Evolutionary conservation across 176 grass and related monocot genomes (phyloP), one percentile per base, ranked within the genome.

Genomic region (Juncus effusus): DNA sequence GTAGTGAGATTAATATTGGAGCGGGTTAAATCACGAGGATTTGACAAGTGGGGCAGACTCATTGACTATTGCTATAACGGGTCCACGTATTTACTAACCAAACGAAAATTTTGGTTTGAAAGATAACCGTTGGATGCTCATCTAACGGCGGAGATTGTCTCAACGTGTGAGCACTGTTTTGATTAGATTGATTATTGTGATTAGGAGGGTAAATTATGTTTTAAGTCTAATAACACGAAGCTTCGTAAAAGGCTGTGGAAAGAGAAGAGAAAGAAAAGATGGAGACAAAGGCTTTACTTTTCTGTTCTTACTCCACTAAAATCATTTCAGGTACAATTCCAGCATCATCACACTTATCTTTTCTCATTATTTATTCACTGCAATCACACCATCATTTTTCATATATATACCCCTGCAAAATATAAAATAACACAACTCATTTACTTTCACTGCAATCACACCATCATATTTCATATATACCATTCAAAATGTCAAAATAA

Each of bases 1-100:
- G 44, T 5, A 36, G 42, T 59, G 63, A 7, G 52, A 42, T 37
- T 14, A 62, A 63, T 63, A 51, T 13, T 2, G 63, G 74, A 49
- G 74, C 37, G 61, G 61, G 19, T 69, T 37, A 6, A 42, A 68
- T 77, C 63, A 77, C 52, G 75, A 50, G 63, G 38, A 69, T 77
- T 67, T 77, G 54, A 47, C 39, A 60, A 51, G 16, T 60, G 54
- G 16, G 7, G 4, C 74, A 9, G 39, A 59, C 39, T 41, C 40
- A 72, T 77, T 77, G 75, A 77, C 75, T 69, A 5, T 77, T 55
- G 44, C 3, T 7, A 5, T 7, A 40, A 40, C 41, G 74, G 74
- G 50, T 3, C 62, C 50, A 11, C 10, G n/a, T 16, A 5, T 28
- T 28, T 13, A 16, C 15, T 58, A 11, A 7, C 42, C 36, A 40